phyloP scores from a whole-genome alignment of 2,329 filamentous ascomycete species.

The Dactylellina cionopaga region DNA sequence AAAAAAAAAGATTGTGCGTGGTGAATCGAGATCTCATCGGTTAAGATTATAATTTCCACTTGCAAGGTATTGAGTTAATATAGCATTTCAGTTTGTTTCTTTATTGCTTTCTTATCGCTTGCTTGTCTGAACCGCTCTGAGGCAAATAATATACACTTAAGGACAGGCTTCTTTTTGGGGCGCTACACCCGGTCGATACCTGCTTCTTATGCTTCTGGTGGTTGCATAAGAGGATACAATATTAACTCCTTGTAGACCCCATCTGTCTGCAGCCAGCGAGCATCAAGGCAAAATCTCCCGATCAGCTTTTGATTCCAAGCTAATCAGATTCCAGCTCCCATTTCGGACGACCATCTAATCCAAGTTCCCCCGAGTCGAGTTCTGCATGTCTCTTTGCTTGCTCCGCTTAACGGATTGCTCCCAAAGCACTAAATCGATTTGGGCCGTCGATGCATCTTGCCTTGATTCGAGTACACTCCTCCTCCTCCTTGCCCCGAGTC shows the following conservation, averaged over 20 bases:
- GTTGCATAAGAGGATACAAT: no score
- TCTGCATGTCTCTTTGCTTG: not conserved
- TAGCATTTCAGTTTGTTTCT: no score
- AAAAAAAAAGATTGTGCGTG: no score
- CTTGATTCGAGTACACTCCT: conserved; percentile 7
- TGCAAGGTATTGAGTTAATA: no score
- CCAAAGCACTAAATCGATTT: not conserved
- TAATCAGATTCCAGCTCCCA: conserved; percentile 5
- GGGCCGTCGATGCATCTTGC: conserved; percentile 12
- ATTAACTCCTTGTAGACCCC: no score
- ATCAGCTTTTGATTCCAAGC: not conserved
- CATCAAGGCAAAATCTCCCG: conserved; percentile 38
- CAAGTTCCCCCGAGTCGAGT: no score
- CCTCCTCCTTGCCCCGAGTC: conserved; percentile 26
- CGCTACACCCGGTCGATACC: conserved; percentile 1
- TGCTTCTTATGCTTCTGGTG: no score
- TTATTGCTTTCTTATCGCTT: no score
- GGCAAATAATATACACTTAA: not conserved
- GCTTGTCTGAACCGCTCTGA: conserved; percentile 17
- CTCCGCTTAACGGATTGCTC: not conserved
- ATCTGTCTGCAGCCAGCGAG: no score
- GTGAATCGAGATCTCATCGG: conserved; percentile 41
- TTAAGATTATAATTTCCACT: conserved; percentile 38
- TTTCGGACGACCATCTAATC: not conserved
- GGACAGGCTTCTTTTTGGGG: not conserved